Base-by-base conservation (phyloP, 176 grass and related monocot species). In the Zoysia pacifica region DNA sequence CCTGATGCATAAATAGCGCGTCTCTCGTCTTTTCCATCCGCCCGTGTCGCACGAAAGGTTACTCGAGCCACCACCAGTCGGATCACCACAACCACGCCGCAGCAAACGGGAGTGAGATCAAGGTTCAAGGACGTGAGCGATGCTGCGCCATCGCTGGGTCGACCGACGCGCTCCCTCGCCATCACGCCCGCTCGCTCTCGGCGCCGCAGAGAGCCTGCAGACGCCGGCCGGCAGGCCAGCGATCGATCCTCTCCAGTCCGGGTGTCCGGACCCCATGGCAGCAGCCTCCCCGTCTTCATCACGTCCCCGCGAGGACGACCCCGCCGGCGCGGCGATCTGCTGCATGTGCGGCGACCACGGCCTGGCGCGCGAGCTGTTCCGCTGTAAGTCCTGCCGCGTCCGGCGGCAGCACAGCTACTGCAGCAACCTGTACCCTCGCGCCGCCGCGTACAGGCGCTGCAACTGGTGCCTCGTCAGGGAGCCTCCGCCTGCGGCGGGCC, bases 281-380 rank as follows among this genome's bases (percentile, higher is more conserved):
- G 11, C 28, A 28, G 28, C 59, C 9, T 36, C 59, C 59, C 19
- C 76, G 87, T 38, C 83, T 42, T 41, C 79, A 15, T 9, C 41
- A 6, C 19, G 52, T 12, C 8, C 82, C 8, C 18, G 11, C 15
- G 72, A 10, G n/a, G 55, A 8, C 62, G 53, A 20, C 19, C 20
- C 71, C 28, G 28, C 28, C 28, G 28, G 28, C 76, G 20, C 19
- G n/a, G 59, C 59, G 3, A 82, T 99, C 54, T 99, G 97, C 85
- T 99, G 97, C 97, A 99, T 99, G 97, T 99, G 97, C 77, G 97
- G 97, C 76, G 97, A 99, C 77, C 82, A 49, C 19, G 97, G 97
- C 52, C 76, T 99, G 48, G 13, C 84, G 12, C 45, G 55, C 37
- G 88, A 99, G 88, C 88, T 99, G 52, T 87, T 99, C 59, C 90